phyloP scores from a whole-genome alignment of 345 rosid species.

The Draba incana region DNA sequence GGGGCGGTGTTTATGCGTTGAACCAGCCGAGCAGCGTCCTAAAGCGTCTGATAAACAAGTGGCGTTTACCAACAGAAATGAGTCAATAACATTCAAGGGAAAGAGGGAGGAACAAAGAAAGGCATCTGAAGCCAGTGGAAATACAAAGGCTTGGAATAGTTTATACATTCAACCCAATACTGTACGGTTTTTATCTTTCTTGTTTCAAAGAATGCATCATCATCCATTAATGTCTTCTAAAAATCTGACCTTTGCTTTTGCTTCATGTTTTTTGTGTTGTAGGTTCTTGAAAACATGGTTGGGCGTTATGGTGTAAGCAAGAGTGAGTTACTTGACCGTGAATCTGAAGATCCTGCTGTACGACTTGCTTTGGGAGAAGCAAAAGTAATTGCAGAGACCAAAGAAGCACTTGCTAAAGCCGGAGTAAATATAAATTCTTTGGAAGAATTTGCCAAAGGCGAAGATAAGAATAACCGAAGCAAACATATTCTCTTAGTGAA shows the following conservation, averaged over 20 bases:
- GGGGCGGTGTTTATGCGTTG: conserved; percentile 83
- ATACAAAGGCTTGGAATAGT: conserved; percentile 92
- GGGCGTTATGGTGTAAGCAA: conserved; percentile 85
- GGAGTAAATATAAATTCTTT: conserved; percentile 74
- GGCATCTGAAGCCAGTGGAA: conserved; percentile 89
- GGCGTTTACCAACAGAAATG: conserved; percentile 40
- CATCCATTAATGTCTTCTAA: conserved; percentile 9
- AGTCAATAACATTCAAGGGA: conserved; percentile 71
- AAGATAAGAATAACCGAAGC: conserved; percentile 74
- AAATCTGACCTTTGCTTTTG: background rate
- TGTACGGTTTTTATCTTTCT: conserved; percentile 45
- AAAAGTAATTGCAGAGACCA: conserved; percentile 92
- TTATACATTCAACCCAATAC: conserved; percentile 91
- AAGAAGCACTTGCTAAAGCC: conserved; percentile 74
- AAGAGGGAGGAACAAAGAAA: conserved; percentile 77
- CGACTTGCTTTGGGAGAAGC: conserved; percentile 97
- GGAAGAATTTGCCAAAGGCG: conserved; percentile 70
- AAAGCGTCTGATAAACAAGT: conserved; percentile 51
- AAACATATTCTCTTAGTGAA: conserved; percentile 77
- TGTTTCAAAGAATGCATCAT: conserved; percentile 15
- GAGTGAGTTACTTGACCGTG: conserved; percentile 88
- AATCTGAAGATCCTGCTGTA: conserved; percentile 91
- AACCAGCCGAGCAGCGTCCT: conserved; percentile 64
- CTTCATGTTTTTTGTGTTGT: conserved; percentile 30
- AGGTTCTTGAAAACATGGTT: conserved; percentile 87